Evolutionary conservation across 2,329 filamentous ascomycete species (phyloP).

Genomic region (Aspergillus transmontanensis): DNA sequence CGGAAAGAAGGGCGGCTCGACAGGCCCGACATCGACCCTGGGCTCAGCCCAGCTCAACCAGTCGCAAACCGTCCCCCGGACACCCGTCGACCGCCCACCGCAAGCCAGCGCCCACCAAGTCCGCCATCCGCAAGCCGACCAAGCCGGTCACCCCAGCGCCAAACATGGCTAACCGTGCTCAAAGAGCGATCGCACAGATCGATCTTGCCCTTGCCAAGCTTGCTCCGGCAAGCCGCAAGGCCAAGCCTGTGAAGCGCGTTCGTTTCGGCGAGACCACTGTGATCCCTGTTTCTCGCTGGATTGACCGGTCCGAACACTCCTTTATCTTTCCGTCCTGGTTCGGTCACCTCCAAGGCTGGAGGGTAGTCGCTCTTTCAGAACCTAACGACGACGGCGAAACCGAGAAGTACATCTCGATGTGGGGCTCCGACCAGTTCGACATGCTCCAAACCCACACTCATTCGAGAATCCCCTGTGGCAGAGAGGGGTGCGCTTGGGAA

Average conservation of each 20-base stretch:
- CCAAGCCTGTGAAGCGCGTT: slow-evolving; percentile 12
- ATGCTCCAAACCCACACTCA: slow-evolving; percentile 12
- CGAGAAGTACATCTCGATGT: slow-evolving; percentile 14
- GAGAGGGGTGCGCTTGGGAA: slow-evolving; percentile 12
- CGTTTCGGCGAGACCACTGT: slow-evolving; percentile 29
- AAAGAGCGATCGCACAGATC: slow-evolving; percentile 13
- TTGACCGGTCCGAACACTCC: slow-evolving; percentile 26
- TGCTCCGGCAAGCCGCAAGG: background rate
- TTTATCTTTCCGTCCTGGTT: slow-evolving; percentile 12
- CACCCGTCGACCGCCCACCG: slow-evolving; percentile 11
- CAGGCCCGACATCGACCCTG: slow-evolving; percentile 18
- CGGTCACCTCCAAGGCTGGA: slow-evolving; percentile 20
- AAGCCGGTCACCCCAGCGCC: background rate
- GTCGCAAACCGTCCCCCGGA: slow-evolving; percentile 9
- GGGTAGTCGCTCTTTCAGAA: slow-evolving; percentile 14
- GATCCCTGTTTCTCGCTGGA: slow-evolving; percentile 29
- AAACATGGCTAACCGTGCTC: slow-evolving; percentile 9
- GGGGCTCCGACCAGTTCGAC: slow-evolving; percentile 18
- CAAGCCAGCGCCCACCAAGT: slow-evolving; percentile 1
- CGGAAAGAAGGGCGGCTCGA: slow-evolving; percentile 19
- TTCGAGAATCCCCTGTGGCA: slow-evolving; percentile 6
- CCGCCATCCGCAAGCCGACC: slow-evolving; percentile 2
- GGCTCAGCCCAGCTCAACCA: slow-evolving; percentile 9
- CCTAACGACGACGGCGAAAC: slow-evolving; percentile 16
- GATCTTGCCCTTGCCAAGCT: background rate